phyloP scores from a whole-genome alignment of 1,284 basidiomycete species.

The Hemileccinum hortonii region DNA sequence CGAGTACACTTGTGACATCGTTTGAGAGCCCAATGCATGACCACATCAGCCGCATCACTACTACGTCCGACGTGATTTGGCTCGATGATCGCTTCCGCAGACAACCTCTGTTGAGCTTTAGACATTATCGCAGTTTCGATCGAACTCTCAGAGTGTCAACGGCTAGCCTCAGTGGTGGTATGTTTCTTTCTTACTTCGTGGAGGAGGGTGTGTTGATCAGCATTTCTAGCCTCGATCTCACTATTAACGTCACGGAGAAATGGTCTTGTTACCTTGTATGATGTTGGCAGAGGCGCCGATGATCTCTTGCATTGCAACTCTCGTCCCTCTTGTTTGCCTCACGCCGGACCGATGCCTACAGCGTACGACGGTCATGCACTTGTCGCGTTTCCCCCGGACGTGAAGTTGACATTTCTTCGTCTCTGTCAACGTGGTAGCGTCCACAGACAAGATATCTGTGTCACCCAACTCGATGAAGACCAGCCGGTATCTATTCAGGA shows the following conservation, averaged over 20 bases:
- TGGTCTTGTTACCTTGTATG: constrained; percentile 59
- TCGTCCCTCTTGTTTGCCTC: constrained; percentile 46
- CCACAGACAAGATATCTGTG: constrained; percentile 41
- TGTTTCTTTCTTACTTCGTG: constrained; percentile 10
- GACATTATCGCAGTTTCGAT: constrained; percentile 62
- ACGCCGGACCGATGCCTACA: constrained; percentile 29
- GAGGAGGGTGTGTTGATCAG: constrained; percentile 5
- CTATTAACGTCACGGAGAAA: constrained; percentile 59
- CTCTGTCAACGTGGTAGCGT: constrained; percentile 51
- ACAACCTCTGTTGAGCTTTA: constrained; percentile 58
- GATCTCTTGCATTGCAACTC: constrained; percentile 44
- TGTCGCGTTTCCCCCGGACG: constrained; percentile 36
- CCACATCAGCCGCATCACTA: constrained; percentile 49
- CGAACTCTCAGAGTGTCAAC: constrained; percentile 50
- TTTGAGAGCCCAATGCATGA: constrained; percentile 46
- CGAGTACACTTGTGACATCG: constrained; percentile 48
- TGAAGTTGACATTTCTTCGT: constrained; percentile 43
- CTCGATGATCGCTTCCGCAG: constrained; percentile 57
- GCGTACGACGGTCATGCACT: constrained; percentile 47
- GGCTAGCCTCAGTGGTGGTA: constrained; percentile 40
- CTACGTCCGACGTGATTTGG: constrained; percentile 65
- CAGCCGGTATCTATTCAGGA: background rate
- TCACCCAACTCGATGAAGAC: constrained; percentile 12
- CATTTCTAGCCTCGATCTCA: constrained; percentile 42
- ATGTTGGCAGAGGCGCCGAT: constrained; percentile 46